Evolutionary conservation across 1,284 basidiomycete species (phyloP), one percentile per base, ranked within the genome.

Genomic region (Ceratobasidium theobromae): DNA sequence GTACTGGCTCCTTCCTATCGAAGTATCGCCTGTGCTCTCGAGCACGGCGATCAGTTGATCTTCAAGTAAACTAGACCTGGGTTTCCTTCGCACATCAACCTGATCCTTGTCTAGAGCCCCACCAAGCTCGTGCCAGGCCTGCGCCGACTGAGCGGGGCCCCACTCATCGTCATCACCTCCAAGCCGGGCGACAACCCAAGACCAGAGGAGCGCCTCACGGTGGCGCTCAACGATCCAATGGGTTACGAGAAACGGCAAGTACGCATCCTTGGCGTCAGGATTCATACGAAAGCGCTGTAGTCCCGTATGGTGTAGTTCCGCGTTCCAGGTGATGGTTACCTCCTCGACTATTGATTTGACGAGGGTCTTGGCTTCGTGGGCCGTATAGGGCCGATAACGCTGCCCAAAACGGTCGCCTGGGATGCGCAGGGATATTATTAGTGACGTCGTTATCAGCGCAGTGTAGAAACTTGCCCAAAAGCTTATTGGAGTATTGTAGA

Each of bases 201-300:
- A 70, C 79, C 79, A 80, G n/a, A 80, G 70, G 21, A 80, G 69
- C 4, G 77, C 76, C 71, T 80, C 79, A 8, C 79, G 72, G 57
- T 76, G 75, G n/a, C 78, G 73, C 71, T 79, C 78, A 43, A 79
- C 74, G 32, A 76, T 67, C 52, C 74, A 78, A 71, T 79, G 77
- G 14, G 41, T 58, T 16, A 43, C 30, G 1, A 58, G 21, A 25
- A 58, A 58, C 23, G 55, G 55, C 45, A 58, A 28, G 23, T 58
- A 58, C 18, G 43, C 55, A 32, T 58, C 55, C 43, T 48, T 35
- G 55, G 28, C 41, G 16, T 58, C 55, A 41, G 55, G 55, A 32
- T 58, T 58, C 23, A 58, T 25, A 9, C 55, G 55, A 23, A 58
- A 58, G 18, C 41, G 55, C 43, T 58, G 55, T 33, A 46, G 55